Evolutionary conservation across 352 stramenopile species (phyloP), one percentile per base, ranked within the genome.

Genomic region (Phytophthora aleatoria): DNA sequence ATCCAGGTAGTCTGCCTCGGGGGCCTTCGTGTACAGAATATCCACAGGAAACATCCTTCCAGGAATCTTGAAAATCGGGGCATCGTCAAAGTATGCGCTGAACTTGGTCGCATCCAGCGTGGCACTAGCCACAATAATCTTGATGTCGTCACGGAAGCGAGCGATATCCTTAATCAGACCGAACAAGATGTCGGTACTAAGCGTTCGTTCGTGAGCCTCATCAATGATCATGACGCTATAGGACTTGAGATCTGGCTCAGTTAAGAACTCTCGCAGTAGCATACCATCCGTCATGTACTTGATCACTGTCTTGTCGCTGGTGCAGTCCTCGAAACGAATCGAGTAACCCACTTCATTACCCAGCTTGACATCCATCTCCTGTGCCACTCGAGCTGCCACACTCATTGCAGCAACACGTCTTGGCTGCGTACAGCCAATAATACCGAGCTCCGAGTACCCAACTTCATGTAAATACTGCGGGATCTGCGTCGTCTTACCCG

Each of bases 241-340:
- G 35, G 89, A 93, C 55, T 90, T 94, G n/a, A 99, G 73, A 65
- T 97, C 96, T 0, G 97, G 97, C 73, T 99, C 97, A 4, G 95
- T 99, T 45, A 99, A 76, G 67, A 99, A 99, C 76, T 99, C 97
- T 41, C 97, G 90, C 38, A 99, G 80, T 24, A 99, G 76, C 97
- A 99, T 99, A 71, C 98, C 98, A 73, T 99, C 98, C 1, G 98
- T 99, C 95, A 99, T 99, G 83, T 99, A 99, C 75, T 98, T 98
- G 55, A 99, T 93, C 27, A 96, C 74, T 1, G 98, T 99, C 50
- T 97, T 94, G 57, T 98, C 93, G 57, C 87, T 98, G 24, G 97
- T 99, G 66, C 96, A 99, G 74, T 99, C 98, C 73, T 99, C 98
- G 71, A 99, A 99, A 56, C 98, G 96, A 67, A 99, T 99, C 28